Percentiles rank a stretch among this genome's conserved stretches.
phyloP scores from a whole-genome alignment of 1,284 basidiomycete species.

The Ustilago trichophora region DNA sequence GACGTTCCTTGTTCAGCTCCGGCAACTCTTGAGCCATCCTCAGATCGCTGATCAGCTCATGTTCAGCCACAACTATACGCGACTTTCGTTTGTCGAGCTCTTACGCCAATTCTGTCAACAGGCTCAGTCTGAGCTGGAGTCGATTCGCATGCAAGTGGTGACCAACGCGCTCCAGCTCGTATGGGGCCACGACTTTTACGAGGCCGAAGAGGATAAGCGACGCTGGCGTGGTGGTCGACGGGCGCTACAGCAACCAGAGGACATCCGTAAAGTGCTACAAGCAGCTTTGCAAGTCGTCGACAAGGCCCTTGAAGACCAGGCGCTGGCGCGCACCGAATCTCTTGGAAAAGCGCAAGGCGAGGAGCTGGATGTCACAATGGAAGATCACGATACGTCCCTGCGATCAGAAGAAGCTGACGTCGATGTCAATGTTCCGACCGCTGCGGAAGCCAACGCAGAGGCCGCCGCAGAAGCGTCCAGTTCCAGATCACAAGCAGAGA shows the following conservation, averaged over 20 bases:
- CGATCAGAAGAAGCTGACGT: too few relatives aligned
- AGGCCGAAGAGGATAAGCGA: constrained; percentile 26
- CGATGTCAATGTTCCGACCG: background rate
- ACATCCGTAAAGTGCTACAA: constrained; percentile 12
- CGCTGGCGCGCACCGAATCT: background rate
- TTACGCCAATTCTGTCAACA: constrained; percentile 32
- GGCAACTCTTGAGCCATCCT: constrained; percentile 51
- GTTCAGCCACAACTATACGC: constrained; percentile 33
- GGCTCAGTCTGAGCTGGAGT: constrained; percentile 33
- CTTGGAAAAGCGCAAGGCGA: background rate
- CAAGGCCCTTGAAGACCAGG: constrained; percentile 19
- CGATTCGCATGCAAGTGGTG: constrained; percentile 32
- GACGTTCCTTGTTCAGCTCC: constrained; percentile 40
- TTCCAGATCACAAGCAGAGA: background rate
- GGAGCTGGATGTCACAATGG: background rate
- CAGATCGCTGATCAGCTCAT: constrained; percentile 45
- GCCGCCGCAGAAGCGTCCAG: background rate
- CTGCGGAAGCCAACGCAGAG: background rate
- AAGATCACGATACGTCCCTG: background rate
- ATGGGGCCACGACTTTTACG: constrained; percentile 46
- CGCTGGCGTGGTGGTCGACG: constrained; percentile 27
- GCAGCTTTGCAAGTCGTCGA: constrained; percentile 16
- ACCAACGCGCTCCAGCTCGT: constrained; percentile 30
- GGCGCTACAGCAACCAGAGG: constrained; percentile 11
- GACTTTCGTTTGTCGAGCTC: constrained; percentile 44